These are phyloP conservation scores for Mucuna pruriens DNA, from an alignment of 306 rosid genomes.

Conservation along the genomic window DNA sequence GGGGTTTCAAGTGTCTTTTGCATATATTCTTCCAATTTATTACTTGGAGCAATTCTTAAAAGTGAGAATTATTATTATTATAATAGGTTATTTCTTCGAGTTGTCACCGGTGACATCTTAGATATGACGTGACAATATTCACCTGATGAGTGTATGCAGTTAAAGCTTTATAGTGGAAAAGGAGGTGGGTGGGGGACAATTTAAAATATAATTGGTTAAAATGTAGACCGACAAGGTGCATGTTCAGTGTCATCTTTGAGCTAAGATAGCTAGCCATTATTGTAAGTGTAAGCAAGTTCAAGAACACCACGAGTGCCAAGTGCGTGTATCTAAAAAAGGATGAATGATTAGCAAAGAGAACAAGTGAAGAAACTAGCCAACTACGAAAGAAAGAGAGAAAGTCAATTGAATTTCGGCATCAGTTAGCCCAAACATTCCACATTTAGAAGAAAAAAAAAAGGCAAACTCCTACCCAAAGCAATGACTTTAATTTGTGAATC, in stretches of 20 bases:
- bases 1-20: too few species aligned
- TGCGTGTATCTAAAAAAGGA: conserved; percentile 46
- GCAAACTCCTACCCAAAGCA: not conserved
- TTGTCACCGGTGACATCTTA: not conserved
- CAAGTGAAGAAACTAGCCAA: not conserved
- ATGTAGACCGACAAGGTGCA: conserved; percentile 55
- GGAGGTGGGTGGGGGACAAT: conserved; percentile 34
- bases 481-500: conserved; percentile 4
- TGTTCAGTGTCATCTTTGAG: conserved; percentile 42
- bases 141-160: conserved; percentile 29
- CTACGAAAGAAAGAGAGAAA: not conserved
- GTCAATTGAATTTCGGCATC: conserved; percentile 8
- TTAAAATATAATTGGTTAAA: conserved; percentile 37
- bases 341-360: conserved; percentile 36
- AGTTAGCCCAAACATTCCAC: conserved; percentile 15
- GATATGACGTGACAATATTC: conserved; percentile 52
- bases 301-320: conserved; percentile 40
- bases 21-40: too few species aligned
- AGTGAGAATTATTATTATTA: too few species aligned
- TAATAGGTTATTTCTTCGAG: conserved; percentile 1
- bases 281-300: conserved; percentile 45
- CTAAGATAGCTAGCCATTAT: conserved; percentile 27
- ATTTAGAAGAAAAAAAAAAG: not conserved
- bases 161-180: conserved; percentile 12
- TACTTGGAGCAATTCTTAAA: too few species aligned